A percentile compares a stretch with the other conserved stretches of the same genome.
phyloP scores from a whole-genome alignment of 345 rosid species.

The Psidium friedrichsthalianum region DNA sequence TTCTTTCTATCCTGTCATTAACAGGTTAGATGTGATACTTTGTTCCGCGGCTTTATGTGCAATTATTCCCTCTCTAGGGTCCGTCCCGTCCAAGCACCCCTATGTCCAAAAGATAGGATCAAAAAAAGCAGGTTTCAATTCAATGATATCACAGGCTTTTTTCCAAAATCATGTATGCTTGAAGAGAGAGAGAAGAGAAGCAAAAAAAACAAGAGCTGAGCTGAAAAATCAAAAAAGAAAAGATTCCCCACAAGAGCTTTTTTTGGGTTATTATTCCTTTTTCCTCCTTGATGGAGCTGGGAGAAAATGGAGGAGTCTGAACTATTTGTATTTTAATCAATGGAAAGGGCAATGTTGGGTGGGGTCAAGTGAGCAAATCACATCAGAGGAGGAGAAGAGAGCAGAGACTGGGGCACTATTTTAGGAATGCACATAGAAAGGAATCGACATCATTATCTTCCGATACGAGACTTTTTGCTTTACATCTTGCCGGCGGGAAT shows the following conservation, averaged over 20 bases:
- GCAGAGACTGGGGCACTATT: not conserved
- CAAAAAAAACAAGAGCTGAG: not conserved
- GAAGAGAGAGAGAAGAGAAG: not conserved
- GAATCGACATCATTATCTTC: not conserved
- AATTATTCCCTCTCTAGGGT: too few species aligned
- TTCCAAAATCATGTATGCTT: not conserved
- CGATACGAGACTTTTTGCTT: not conserved
- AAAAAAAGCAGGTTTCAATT: not conserved
- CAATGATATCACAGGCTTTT: not conserved
- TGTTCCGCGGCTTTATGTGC: too few species aligned
- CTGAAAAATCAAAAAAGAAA: not conserved
- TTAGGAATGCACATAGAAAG: not conserved
- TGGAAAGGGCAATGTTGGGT: not conserved
- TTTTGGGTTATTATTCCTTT: not conserved
- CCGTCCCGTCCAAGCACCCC: not conserved
- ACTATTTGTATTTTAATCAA: not conserved
- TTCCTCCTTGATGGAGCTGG: not conserved
- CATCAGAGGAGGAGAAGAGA: not conserved
- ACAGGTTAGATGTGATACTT: too few species aligned
- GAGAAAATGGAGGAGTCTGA: not conserved
- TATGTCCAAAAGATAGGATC: not conserved
- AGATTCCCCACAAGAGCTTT: not conserved
- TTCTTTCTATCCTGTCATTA: too few species aligned
- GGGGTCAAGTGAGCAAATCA: not conserved
- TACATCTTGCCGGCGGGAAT: constrained; percentile 10